A percentile compares a stretch with the other conserved stretches of the same genome.
Evolutionary conservation across 2,329 filamentous ascomycete species (phyloP).

Genomic region (Fonsecaea monophora): DNA sequence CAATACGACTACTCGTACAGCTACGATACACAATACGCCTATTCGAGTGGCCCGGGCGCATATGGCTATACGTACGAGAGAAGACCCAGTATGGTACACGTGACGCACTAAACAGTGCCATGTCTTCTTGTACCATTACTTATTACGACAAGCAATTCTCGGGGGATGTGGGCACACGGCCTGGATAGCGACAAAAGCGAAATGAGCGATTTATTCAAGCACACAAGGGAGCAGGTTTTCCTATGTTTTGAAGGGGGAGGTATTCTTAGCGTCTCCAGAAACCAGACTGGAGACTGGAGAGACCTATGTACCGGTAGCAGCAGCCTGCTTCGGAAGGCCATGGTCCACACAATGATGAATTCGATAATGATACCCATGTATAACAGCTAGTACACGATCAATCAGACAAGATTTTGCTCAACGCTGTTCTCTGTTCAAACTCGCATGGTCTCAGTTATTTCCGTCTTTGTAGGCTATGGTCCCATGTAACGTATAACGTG

Average conservation of each 20-base stretch:
- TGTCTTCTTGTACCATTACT: conserved; percentile 7
- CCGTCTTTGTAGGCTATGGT: neutral
- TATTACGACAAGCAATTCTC: neutral
- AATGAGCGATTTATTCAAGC: neutral
- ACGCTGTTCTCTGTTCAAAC: neutral
- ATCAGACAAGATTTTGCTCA: neutral
- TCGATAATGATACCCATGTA: conserved; percentile 21
- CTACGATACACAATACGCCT: conserved; percentile 24
- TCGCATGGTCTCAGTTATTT: neutral
- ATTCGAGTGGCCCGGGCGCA: conserved; percentile 10
- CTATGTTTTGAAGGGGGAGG: neutral
- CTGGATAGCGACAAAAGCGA: neutral
- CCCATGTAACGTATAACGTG: neutral
- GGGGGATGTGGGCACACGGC: neutral
- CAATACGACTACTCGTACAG: conserved; percentile 25
- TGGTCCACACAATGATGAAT: conserved; percentile 1
- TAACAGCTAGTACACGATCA: conserved; percentile 11
- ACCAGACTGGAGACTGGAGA: conserved; percentile 10
- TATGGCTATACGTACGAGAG: conserved; percentile 20
- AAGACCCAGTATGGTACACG: conserved; percentile 31
- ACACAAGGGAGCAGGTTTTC: neutral
- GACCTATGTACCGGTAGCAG: neutral
- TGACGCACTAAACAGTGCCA: conserved; percentile 8
- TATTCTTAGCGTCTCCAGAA: conserved; percentile 9
- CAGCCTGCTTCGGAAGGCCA: conserved; percentile 18